These are phyloP conservation scores for Colletotrichum melonis DNA, from an alignment of 2,329 filamentous ascomycete genomes.

Conservation along the genomic window DNA sequence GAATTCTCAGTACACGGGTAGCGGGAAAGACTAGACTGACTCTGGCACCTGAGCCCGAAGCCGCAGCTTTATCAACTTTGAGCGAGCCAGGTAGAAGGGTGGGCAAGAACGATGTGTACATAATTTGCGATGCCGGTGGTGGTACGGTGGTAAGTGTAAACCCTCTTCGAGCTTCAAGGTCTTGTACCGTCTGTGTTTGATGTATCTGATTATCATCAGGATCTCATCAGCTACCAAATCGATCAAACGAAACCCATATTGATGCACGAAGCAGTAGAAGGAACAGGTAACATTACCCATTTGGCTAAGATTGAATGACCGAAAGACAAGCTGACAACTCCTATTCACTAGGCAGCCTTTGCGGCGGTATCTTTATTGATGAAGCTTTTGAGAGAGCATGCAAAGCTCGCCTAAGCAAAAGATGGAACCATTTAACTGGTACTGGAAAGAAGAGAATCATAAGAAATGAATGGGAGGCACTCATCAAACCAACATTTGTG, in stretches of 20 bases:
- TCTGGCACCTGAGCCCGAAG: conserved; percentile 57
- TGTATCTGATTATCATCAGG: conserved; percentile 28
- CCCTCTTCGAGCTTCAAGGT: too few species aligned
- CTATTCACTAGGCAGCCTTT: conserved; percentile 46
- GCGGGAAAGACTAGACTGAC: conserved; percentile 44
- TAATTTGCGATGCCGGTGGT: conserved; percentile 50
- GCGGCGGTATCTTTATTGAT: conserved; percentile 53
- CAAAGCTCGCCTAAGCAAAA: conserved; percentile 16
- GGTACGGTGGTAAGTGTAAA: conserved; percentile 42
- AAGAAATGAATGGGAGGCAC: conserved; percentile 40
- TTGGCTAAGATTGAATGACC: too few species aligned
- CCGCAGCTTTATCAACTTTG: conserved; percentile 52
- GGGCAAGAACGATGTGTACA: conserved; percentile 39
- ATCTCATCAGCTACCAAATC: conserved; percentile 55
- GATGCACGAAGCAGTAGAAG: conserved; percentile 50
- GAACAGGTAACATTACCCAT: conserved; percentile 43
- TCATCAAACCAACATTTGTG: conserved; percentile 40
- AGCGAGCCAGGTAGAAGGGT: conserved; percentile 34
- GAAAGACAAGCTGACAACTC: too few species aligned
- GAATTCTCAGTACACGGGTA: conserved; percentile 45
- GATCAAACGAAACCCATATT: conserved; percentile 37
- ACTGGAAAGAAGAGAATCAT: conserved; percentile 16
- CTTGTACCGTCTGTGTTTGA: too few species aligned
- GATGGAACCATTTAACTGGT: conserved; percentile 17
- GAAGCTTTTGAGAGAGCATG: conserved; percentile 47